A percentile compares a stretch with the other conserved stretches of the same genome.
Evolutionary conservation across 208 protist genomes (phyloP).

Genomic region (Herpetomonas muscarum): DNA sequence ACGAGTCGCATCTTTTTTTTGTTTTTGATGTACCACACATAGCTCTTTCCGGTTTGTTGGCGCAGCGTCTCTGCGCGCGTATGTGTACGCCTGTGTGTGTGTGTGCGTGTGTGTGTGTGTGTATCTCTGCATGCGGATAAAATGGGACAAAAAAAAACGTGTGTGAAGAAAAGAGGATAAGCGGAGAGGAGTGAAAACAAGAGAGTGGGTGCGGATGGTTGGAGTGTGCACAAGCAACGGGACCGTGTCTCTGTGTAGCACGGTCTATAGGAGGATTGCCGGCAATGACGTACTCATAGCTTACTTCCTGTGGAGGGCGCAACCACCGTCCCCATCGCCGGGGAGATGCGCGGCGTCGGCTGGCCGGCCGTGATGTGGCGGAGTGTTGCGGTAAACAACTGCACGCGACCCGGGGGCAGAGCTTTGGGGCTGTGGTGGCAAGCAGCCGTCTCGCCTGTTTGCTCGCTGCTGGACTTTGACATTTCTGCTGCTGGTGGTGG

Average conservation of each 20-base stretch:
- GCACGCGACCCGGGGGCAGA: no score
- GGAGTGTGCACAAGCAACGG: no score
- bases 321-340: no score
- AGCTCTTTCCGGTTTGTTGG: not conserved
- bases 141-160: slow-evolving; percentile 7
- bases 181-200: not conserved
- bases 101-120: not conserved
- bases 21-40: slow-evolving; percentile 1
- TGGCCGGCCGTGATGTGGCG: no score
- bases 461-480: not conserved
- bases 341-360: no score
- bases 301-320: no score
- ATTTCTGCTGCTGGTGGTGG: not conserved
- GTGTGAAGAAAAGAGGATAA: slow-evolving; percentile 6
- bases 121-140: not conserved
- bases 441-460: not conserved
- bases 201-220: not conserved
- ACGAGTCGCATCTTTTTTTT: slow-evolving; percentile 2
- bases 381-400: no score
- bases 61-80: not conserved
- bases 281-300: no score
- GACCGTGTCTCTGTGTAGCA: no score
- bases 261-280: no score
- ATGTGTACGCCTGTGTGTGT: not conserved
- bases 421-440: no score